These are phyloP conservation scores for Amauroascus niger DNA, from an alignment of 2,329 filamentous ascomycete species.

Conservation along the genomic window DNA sequence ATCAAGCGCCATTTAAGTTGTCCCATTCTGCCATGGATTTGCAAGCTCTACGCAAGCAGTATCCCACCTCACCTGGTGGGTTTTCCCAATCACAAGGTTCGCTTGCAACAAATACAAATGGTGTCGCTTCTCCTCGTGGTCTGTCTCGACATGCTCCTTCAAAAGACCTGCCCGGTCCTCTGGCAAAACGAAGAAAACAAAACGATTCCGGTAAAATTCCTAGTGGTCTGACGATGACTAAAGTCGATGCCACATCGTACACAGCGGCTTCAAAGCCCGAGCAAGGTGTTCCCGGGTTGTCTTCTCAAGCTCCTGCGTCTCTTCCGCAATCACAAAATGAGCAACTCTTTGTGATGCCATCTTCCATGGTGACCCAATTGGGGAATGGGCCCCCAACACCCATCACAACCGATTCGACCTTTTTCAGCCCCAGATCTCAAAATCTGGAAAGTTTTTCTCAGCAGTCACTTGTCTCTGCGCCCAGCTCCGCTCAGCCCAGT, in stretches of 20 bases:
- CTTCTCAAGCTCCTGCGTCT: slow-evolving; percentile 34
- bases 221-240: slow-evolving; percentile 65
- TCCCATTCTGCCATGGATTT: slow-evolving; percentile 57
- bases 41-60: slow-evolving; percentile 47
- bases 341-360: slow-evolving; percentile 39
- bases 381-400: slow-evolving; percentile 56
- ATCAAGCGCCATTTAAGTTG: slow-evolving; percentile 41
- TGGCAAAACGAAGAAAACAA: slow-evolving; percentile 72
- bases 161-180: slow-evolving; percentile 52
- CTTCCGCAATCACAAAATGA: slow-evolving; percentile 34
- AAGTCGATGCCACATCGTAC: slow-evolving; percentile 51
- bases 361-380: slow-evolving; percentile 41
- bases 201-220: slow-evolving; percentile 61
- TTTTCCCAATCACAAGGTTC: slow-evolving; percentile 31
- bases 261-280: slow-evolving; percentile 29
- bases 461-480: slow-evolving; percentile 60
- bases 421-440: slow-evolving; percentile 50
- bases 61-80: slow-evolving; percentile 31
- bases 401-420: slow-evolving; percentile 51
- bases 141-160: slow-evolving; percentile 68
- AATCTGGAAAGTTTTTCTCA: slow-evolving; percentile 57
- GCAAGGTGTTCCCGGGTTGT: slow-evolving; percentile 33
- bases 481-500: slow-evolving; percentile 62
- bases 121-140: slow-evolving; percentile 45
- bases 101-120: slow-evolving; percentile 31